Conservation (phyloP, 1,284 basidiomycete species). For the Rhizopogon parksii region DNA sequence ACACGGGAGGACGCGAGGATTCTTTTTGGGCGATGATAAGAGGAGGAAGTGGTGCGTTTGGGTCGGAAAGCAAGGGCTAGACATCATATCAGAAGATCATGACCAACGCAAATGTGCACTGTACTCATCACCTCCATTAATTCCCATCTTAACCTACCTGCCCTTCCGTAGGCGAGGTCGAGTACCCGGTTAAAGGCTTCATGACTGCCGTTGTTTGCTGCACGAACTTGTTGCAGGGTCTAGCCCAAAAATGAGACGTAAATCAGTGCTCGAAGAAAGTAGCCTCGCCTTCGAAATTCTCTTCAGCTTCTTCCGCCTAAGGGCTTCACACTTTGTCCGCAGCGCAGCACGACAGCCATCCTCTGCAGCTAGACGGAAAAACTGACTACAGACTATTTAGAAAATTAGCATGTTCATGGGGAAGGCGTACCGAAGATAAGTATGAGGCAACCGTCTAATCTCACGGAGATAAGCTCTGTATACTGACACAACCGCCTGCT, state of each 20-base stretch:
- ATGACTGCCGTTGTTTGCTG: conserved; percentile 48
- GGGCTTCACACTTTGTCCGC: conserved; percentile 22
- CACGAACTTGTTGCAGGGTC: conserved; percentile 50
- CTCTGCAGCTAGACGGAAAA: conserved; percentile 54
- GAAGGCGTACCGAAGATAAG: conserved; percentile 21
- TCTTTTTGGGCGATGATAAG: conserved; percentile 46
- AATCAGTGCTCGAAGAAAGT: background rate
- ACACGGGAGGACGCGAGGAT: conserved; percentile 54
- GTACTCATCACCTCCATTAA: conserved; percentile 44
- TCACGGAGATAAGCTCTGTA: conserved; percentile 27
- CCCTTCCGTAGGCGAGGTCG: conserved; percentile 71
- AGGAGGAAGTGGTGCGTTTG: conserved; percentile 33
- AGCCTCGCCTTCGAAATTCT: conserved; percentile 42
- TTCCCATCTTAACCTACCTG: conserved; percentile 63
- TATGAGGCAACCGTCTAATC: conserved; percentile 23
- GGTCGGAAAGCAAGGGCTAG: conserved; percentile 50
- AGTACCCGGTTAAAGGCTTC: conserved; percentile 57
- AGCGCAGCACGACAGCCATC: conserved; percentile 48
- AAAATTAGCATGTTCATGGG: background rate
- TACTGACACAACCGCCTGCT: conserved; percentile 15
- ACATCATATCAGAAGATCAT: conserved; percentile 8
- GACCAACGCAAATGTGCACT: conserved; percentile 3
- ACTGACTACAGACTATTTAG: conserved; percentile 40
- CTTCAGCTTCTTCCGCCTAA: conserved; percentile 39
- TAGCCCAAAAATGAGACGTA: conserved; percentile 23